Evolutionary conservation across 2,329 filamentous ascomycete species (phyloP).

Genomic region (Aspergillus piperis): DNA sequence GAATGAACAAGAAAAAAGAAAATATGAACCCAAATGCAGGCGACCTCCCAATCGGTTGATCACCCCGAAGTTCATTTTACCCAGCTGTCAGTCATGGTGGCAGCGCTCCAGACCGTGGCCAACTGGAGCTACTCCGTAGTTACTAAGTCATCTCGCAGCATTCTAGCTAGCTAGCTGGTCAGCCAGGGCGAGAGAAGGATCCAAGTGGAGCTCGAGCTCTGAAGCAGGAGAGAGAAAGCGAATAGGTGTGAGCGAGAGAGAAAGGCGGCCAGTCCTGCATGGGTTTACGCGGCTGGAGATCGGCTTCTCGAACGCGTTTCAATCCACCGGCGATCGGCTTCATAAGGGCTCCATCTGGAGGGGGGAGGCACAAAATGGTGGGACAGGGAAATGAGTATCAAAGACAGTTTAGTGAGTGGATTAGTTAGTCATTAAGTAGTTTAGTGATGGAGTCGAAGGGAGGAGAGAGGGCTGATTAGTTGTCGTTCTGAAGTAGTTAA

Average conservation of each 20-base stretch:
- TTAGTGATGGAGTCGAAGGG: not conserved
- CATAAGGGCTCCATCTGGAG: constrained; percentile 7
- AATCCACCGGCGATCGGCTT: constrained; percentile 9
- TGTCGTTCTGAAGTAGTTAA: too few relatives aligned
- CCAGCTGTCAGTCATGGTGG: not conserved
- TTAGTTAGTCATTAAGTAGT: not conserved
- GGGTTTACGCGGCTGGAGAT: constrained; percentile 12
- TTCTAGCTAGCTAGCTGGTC: too few relatives aligned
- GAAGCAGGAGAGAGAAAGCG: not conserved
- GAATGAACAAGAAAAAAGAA: not conserved
- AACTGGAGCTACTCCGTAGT: not conserved
- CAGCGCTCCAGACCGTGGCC: constrained; percentile 9
- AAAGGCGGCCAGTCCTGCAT: not conserved
- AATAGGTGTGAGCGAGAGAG: not conserved
- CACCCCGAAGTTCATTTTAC: not conserved
- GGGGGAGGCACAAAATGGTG: not conserved
- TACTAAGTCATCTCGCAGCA: not conserved
- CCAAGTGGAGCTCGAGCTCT: constrained; percentile 10
- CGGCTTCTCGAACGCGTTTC: constrained; percentile 16
- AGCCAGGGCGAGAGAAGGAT: not conserved
- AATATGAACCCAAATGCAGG: not conserved
- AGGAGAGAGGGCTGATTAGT: too few relatives aligned
- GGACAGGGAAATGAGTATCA: not conserved
- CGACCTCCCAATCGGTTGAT: not conserved
- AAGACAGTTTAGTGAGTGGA: not conserved